phyloP scores from a whole-genome alignment of 306 rosid species.

The Canavalia gladiata region DNA sequence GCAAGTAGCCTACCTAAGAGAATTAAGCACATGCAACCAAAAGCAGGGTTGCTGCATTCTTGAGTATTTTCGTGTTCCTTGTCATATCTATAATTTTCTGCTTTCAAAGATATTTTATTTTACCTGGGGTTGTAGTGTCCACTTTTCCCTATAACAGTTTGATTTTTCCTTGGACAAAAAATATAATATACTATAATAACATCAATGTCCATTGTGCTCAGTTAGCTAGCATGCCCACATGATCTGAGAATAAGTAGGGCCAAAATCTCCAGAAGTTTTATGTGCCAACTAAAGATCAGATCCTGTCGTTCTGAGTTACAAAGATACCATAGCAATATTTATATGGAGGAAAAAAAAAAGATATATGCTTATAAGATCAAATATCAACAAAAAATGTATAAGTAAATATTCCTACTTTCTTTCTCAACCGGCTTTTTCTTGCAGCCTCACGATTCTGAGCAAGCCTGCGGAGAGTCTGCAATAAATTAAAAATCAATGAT shows the following conservation, averaged over 20 bases:
- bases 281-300: constrained; percentile 2
- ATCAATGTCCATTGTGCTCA: not conserved
- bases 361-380: not conserved
- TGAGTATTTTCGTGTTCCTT: constrained; percentile 13
- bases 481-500: constrained; percentile 42
- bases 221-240: not conserved
- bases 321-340: not conserved
- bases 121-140: not conserved
- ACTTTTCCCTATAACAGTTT: not conserved
- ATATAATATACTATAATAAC: not conserved
- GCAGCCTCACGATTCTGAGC: constrained; percentile 98
- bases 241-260: not conserved
- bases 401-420: constrained; percentile 64
- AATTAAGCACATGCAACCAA: not conserved
- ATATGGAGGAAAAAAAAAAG: constrained; percentile 11
- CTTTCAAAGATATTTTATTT: not conserved
- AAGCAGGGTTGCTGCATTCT: not conserved
- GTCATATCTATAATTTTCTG: not conserved
- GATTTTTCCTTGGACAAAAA: not conserved
- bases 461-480: constrained; percentile 87
- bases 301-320: not conserved
- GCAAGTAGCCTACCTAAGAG: not conserved
- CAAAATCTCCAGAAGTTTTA: not conserved
- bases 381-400: not conserved
- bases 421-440: constrained; percentile 87